These are phyloP conservation scores for Ilyonectria mors-panacis DNA, from an alignment of 2,329 filamentous ascomycete genomes.

Conservation along the genomic window DNA sequence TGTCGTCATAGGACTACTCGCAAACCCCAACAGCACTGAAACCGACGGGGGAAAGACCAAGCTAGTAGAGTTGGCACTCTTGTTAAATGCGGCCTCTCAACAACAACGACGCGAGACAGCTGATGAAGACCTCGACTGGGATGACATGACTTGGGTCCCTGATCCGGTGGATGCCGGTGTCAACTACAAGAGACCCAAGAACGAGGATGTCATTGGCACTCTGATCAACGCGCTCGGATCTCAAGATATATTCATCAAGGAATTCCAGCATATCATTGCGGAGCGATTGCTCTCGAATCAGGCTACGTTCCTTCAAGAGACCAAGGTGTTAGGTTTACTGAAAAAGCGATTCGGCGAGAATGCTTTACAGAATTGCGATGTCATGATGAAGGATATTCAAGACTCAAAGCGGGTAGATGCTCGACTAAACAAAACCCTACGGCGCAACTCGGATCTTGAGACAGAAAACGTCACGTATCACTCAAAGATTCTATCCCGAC, in stretches of 20 bases:
- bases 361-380: constrained; percentile 91
- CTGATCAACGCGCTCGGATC: constrained; percentile 90
- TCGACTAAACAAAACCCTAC: constrained; percentile 68
- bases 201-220: constrained; percentile 92
- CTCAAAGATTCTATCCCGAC: constrained; percentile 88
- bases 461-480: constrained; percentile 66
- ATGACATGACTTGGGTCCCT: constrained; percentile 93
- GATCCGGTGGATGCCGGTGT: constrained; percentile 94
- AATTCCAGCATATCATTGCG: constrained; percentile 91
- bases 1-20: constrained; percentile 81
- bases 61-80: constrained; percentile 76
- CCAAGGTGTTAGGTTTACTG: constrained; percentile 86
- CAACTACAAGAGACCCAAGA: constrained; percentile 91
- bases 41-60: constrained; percentile 62
- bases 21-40: constrained; percentile 70
- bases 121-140: constrained; percentile 85
- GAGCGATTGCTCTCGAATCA: constrained; percentile 81
- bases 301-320: constrained; percentile 81
- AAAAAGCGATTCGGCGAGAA: constrained; percentile 91
- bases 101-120: constrained; percentile 67
- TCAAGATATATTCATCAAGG: constrained; percentile 93
- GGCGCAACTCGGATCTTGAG: constrained; percentile 27
- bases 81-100: constrained; percentile 75
- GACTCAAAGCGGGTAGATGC: constrained; percentile 84
- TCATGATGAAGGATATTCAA: constrained; percentile 95